phyloP scores from a whole-genome alignment of 192 early-diverging fungal genomes.

The Rhizophagus sp. region DNA sequence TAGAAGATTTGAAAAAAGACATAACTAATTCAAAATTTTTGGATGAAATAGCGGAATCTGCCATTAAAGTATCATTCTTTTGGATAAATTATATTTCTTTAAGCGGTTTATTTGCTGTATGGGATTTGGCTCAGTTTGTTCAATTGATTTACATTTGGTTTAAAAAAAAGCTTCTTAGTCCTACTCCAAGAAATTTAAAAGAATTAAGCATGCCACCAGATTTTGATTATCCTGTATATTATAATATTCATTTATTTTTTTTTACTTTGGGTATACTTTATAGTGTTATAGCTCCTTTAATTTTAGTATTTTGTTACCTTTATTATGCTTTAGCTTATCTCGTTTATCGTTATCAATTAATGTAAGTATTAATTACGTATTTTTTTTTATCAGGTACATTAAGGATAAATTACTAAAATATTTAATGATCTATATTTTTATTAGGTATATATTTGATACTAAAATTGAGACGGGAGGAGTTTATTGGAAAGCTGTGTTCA shows the following conservation, averaged over 20 bases:
- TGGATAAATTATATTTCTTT: slow-evolving; percentile 80
- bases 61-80: slow-evolving; percentile 58
- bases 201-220: slow-evolving; percentile 66
- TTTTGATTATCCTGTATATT: slow-evolving; percentile 71
- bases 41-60: slow-evolving; percentile 39
- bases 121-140: slow-evolving; percentile 72
- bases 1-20: slow-evolving; percentile 34
- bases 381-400: too few species aligned
- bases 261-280: slow-evolving; percentile 74
- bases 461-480: slow-evolving; percentile 68
- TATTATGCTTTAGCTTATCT: slow-evolving; percentile 66
- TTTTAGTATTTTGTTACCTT: slow-evolving; percentile 62
- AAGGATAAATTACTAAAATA: too few species aligned
- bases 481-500: slow-evolving; percentile 69
- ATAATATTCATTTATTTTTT: slow-evolving; percentile 69
- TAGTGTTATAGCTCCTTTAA: slow-evolving; percentile 68
- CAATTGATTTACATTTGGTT: slow-evolving; percentile 52
- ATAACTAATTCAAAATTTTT: slow-evolving; percentile 37
- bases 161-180: slow-evolving; percentile 58
- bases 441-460: slow-evolving; percentile 69
- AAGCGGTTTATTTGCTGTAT: slow-evolving; percentile 58
- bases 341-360: slow-evolving; percentile 74
- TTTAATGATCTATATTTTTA: background rate
- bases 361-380: slow-evolving; percentile 41
- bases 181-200: slow-evolving; percentile 70